Evolutionary conservation across 805 yeast genomes (phyloP), one percentile per base, ranked within the genome.

Genomic region (Starmerella bombi): DNA sequence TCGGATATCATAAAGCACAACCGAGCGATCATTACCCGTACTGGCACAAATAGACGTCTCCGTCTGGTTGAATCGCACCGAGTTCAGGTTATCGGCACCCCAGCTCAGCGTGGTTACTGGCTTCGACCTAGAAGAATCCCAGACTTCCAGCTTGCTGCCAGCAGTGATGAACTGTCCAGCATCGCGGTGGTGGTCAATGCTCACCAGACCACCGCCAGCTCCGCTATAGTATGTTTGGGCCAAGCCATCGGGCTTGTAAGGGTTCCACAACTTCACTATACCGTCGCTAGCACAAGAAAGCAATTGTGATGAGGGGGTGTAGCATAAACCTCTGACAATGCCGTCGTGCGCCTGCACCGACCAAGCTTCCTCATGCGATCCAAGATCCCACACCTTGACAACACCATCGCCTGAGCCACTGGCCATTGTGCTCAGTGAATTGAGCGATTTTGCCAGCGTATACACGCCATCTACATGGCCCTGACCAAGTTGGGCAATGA

Each of bases 391-490:
- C 56, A 83, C 81, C 59, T 91, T 91, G 49, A 91, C 71, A 5
- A 81, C 74, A 54, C 99, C 99, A 59, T 91, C 99, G 27, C 94
- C 98, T 6, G 91, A 77, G 8, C 95, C 96, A 8, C 91, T 74
- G 2, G 96, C 96, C 22, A 88, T 61, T 55, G 76, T 77, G 53
- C 75, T 80, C 37, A 85, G 67, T 34, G 72, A 65, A 33, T 70
- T 62, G 56, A 75, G 75, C 60, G 86, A 80, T 59, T 79, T 80
- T 5, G 95, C 93, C 35, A 91, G 71, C 15, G 77, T 66, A 60
- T 91, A 88, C 12, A 91, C 84, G 43, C 96, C 97, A 58, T 91
- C 98, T 42, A 88, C 66, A 57, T 93, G 98, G 7, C 98, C 98
- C 45, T 74, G 71, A 3, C 99, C 99, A 28, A 91, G 63, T 57